Percentiles rank a stretch among this genome's conserved stretches.
Evolutionary conservation across 164 flowering plant genomes (phyloP).

Genomic region (Aristolochia californica): DNA sequence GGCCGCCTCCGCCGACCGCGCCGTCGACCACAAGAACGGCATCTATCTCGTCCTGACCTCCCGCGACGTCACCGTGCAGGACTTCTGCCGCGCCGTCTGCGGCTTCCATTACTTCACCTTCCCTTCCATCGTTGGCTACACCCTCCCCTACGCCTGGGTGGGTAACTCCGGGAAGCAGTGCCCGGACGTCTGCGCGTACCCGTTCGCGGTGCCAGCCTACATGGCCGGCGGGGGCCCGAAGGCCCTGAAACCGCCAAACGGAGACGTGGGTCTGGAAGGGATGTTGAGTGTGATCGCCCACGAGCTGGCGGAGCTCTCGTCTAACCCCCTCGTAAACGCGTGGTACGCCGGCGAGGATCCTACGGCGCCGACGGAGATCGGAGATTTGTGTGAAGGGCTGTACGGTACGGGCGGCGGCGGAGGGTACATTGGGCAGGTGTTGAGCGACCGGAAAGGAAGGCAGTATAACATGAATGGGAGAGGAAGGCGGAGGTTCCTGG

Average conservation of each 20-base stretch:
- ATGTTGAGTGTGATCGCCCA: constrained; percentile 94
- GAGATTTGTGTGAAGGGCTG: constrained; percentile 82
- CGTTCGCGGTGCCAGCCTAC: constrained; percentile 55
- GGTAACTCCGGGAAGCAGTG: constrained; percentile 84
- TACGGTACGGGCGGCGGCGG: constrained; percentile 97
- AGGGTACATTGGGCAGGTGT: constrained; percentile 81
- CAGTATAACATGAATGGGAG: constrained; percentile 66
- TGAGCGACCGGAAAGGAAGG: constrained; percentile 53
- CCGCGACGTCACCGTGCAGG: constrained; percentile 66
- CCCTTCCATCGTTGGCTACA: constrained; percentile 81
- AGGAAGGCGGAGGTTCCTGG: constrained; percentile 57
- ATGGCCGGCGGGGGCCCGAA: constrained; percentile 53
- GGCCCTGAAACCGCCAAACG: constrained; percentile 59
- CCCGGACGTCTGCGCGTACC: constrained; percentile 53
- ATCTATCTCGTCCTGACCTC: constrained; percentile 70
- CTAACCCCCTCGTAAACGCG: constrained; percentile 84
- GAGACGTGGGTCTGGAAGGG: constrained; percentile 76
- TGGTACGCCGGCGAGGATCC: constrained; percentile 99
- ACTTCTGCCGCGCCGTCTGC: constrained; percentile 85
- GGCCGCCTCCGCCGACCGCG: constrained; percentile 33
- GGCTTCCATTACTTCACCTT: constrained; percentile 97
- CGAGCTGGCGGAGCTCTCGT: constrained; percentile 79
- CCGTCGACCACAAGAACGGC: constrained; percentile 75
- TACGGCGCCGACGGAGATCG: constrained; percentile 92
- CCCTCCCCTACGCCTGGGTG: constrained; percentile 93